Evolutionary conservation across 768 basidiomycete species (phyloP).

Genomic region (Russula emetica): DNA sequence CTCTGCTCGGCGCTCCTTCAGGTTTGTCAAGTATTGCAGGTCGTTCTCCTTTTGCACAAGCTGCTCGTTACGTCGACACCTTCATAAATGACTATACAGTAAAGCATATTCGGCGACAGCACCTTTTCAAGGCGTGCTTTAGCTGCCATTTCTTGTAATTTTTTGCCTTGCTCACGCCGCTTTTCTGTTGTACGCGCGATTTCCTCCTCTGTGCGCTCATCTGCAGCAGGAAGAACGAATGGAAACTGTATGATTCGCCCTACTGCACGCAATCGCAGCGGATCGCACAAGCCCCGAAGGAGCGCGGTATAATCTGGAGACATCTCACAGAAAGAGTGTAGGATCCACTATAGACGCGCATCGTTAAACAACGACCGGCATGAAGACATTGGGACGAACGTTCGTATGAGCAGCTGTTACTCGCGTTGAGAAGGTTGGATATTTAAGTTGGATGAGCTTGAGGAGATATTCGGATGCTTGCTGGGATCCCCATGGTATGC

Average conservation of each 20-base stretch:
- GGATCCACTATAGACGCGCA: conserved; percentile 67
- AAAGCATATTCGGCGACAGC: conserved; percentile 13
- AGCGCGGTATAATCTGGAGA: conserved; percentile 67
- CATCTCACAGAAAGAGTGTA: conserved; percentile 82
- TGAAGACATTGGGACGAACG: conserved; percentile 41
- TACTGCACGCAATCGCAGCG: conserved; percentile 54
- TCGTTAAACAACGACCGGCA: background rate
- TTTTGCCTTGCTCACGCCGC: conserved; percentile 78
- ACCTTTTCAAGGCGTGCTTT: conserved; percentile 86
- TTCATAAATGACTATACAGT: background rate
- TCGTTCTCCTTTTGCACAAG: conserved; percentile 73
- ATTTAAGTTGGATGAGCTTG: conserved; percentile 92
- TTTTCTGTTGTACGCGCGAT: conserved; percentile 71
- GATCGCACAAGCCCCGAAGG: conserved; percentile 64
- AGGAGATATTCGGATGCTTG: conserved; percentile 90
- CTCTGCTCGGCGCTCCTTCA: conserved; percentile 58
- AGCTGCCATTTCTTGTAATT: conserved; percentile 87
- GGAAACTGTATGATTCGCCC: conserved; percentile 88
- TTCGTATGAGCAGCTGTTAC: conserved; percentile 73
- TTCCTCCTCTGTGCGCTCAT: conserved; percentile 92
- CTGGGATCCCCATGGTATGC: conserved; percentile 90
- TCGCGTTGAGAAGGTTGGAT: conserved; percentile 86
- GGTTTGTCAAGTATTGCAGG: conserved; percentile 54
- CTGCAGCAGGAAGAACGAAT: conserved; percentile 53
- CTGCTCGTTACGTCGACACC: conserved; percentile 36